phyloP scores from a whole-genome alignment of 371 early-diverging fungal species.

The Chytridium lagenaria region DNA sequence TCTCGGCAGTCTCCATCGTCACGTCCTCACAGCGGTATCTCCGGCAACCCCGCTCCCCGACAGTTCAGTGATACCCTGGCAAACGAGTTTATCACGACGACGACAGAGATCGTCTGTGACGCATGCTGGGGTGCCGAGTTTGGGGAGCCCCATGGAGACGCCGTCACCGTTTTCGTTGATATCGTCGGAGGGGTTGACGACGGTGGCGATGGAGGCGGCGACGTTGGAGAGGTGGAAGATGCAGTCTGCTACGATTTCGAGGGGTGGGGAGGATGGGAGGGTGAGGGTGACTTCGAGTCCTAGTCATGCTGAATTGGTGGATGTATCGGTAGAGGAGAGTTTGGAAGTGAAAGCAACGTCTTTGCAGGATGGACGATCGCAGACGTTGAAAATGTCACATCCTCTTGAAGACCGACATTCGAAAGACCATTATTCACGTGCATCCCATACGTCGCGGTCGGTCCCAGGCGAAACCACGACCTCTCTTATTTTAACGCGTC shows the following conservation, averaged over 20 bases:
- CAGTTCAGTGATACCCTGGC: conserved; percentile 2
- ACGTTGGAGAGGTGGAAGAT: neutral
- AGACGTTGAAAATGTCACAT: neutral
- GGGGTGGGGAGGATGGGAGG: neutral
- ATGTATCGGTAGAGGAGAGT: neutral
- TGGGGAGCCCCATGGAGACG: neutral
- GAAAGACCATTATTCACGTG: neutral
- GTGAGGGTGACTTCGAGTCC: neutral
- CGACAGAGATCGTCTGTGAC: neutral
- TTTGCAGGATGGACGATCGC: neutral
- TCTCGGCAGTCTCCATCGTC: neutral
- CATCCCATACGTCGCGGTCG: neutral
- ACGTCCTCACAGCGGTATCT: conserved; percentile 4
- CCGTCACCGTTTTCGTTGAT: conserved; percentile 3
- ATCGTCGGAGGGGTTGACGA: conserved; percentile 3
- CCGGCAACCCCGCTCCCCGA: neutral
- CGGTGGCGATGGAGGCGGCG: neutral
- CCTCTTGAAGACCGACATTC: neutral
- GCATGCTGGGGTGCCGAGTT: neutral
- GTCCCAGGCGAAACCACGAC: neutral
- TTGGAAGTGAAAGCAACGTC: neutral
- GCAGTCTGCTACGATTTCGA: neutral
- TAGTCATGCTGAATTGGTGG: neutral
- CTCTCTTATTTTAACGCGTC: conserved; percentile 25
- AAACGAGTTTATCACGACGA: conserved; percentile 6